Evolutionary conservation across 495 filamentous ascomycete species (phyloP).

Genomic region (Xanthoparmelia taractica): DNA sequence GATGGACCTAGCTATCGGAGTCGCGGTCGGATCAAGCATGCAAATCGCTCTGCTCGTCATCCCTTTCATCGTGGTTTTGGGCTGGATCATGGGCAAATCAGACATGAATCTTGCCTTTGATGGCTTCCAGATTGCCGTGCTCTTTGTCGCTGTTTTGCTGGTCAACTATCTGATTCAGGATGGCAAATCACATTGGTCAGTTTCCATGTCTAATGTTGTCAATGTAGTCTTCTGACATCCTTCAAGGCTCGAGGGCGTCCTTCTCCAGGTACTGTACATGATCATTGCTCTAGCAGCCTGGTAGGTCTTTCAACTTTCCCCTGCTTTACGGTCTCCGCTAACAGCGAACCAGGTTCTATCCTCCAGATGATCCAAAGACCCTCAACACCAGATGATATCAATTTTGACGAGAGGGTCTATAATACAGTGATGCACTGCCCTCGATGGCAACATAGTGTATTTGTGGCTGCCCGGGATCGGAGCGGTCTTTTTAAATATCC

Average conservation of each 20-base stretch:
- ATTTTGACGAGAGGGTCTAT: not conserved
- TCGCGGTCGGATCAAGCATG: constrained; percentile 78
- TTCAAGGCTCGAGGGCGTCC: constrained; percentile 65
- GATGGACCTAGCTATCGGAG: constrained; percentile 81
- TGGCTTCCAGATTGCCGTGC: constrained; percentile 68
- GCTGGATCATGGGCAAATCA: constrained; percentile 66
- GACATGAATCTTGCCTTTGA: constrained; percentile 74
- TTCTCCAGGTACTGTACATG: constrained; percentile 64
- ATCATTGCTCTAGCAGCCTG: constrained; percentile 59
- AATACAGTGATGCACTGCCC: not conserved
- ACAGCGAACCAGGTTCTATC: constrained; percentile 12
- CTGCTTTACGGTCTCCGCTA: constrained; percentile 10
- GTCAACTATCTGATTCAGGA: constrained; percentile 75
- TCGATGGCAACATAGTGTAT: not conserved
- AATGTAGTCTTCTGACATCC: constrained; percentile 7
- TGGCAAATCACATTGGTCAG: constrained; percentile 49
- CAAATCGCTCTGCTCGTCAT: constrained; percentile 78
- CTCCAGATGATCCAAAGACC: constrained; percentile 5
- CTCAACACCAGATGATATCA: constrained; percentile 8
- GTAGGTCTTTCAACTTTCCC: constrained; percentile 29
- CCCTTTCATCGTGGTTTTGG: constrained; percentile 68
- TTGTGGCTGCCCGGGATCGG: not conserved
- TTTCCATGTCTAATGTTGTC: not conserved
- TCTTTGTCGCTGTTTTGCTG: constrained; percentile 71
- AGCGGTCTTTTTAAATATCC: not conserved